A percentile compares a stretch with the other conserved stretches of the same genome.
phyloP scores from a whole-genome alignment of 73 alveolate species.

The Paramecium primaurelia region DNA sequence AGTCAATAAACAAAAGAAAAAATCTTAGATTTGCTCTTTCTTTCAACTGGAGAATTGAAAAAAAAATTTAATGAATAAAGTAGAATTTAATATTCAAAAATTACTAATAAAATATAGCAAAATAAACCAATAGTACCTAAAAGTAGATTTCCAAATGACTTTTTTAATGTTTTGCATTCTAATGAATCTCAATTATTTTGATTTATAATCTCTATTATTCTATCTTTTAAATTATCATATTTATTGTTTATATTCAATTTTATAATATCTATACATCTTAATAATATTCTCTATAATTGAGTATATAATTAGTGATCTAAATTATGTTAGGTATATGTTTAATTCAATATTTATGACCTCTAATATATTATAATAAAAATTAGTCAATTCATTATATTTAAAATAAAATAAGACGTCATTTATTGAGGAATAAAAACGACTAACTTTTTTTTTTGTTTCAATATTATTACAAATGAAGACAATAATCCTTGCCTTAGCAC shows the following conservation, averaged over 20 bases:
- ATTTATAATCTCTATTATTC: neutral
- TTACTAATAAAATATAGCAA: neutral
- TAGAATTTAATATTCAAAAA: neutral
- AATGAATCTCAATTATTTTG: slow-evolving; percentile 38
- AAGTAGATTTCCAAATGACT: slow-evolving; percentile 18
- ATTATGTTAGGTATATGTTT: no score
- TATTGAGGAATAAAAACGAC: neutral
- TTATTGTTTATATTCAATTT: neutral
- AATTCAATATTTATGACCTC: neutral
- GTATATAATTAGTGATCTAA: no score
- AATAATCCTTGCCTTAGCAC: slow-evolving; percentile 45
- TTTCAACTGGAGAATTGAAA: slow-evolving; percentile 39
- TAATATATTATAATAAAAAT: neutral
- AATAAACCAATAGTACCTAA: slow-evolving; percentile 3
- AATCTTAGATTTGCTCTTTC: slow-evolving; percentile 10
- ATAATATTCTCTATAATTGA: no score
- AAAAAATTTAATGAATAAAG: slow-evolving; percentile 24
- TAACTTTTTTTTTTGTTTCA: neutral
- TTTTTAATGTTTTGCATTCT: neutral
- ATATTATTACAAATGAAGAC: neutral
- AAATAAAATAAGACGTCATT: neutral
- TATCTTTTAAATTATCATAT: neutral
- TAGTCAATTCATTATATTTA: neutral
- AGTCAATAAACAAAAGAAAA: slow-evolving; percentile 10
- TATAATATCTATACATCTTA: neutral